phyloP scores from a whole-genome alignment of 768 basidiomycete genomes.

The Wakefieldia striispora region DNA sequence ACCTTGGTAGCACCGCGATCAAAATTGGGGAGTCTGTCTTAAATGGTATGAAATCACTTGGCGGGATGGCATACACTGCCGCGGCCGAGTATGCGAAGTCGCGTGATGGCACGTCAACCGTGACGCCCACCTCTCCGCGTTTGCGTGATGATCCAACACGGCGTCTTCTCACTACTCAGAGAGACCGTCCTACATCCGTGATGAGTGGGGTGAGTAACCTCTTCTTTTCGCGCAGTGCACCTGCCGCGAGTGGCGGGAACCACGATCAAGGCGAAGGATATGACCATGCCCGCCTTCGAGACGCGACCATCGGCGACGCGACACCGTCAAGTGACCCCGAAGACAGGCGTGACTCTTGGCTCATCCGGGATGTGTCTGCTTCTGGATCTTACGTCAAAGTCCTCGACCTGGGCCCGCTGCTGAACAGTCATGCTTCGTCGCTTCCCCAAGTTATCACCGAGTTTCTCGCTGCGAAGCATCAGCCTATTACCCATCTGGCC shows the following conservation, averaged over 20 bases:
- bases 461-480: conserved; percentile 47
- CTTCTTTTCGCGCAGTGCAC: conserved; percentile 66
- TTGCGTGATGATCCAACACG: conserved; percentile 2
- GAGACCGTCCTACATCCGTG: conserved; percentile 21
- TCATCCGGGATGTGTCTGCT: conserved; percentile 12
- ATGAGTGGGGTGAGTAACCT: conserved; percentile 32
- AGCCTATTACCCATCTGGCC: conserved; percentile 43
- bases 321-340: conserved; percentile 14
- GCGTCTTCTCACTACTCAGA: conserved; percentile 20
- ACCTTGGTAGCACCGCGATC: conserved; percentile 52
- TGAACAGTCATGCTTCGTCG: conserved; percentile 17
- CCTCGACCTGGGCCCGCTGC: conserved; percentile 48
- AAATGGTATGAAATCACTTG: conserved; percentile 61
- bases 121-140: conserved; percentile 8
- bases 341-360: conserved; percentile 7
- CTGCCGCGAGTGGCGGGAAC: conserved; percentile 36
- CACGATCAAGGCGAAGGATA: conserved; percentile 5
- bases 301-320: conserved; percentile 7
- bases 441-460: conserved; percentile 40
- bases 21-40: conserved; percentile 61
- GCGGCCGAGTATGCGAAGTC: conserved; percentile 41
- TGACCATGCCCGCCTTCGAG: conserved; percentile 15
- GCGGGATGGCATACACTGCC: conserved; percentile 58
- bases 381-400: conserved; percentile 51
- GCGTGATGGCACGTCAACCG: conserved; percentile 15